phyloP scores from a whole-genome alignment of 2,329 filamentous ascomycete species.

The Orbilia javanica region DNA sequence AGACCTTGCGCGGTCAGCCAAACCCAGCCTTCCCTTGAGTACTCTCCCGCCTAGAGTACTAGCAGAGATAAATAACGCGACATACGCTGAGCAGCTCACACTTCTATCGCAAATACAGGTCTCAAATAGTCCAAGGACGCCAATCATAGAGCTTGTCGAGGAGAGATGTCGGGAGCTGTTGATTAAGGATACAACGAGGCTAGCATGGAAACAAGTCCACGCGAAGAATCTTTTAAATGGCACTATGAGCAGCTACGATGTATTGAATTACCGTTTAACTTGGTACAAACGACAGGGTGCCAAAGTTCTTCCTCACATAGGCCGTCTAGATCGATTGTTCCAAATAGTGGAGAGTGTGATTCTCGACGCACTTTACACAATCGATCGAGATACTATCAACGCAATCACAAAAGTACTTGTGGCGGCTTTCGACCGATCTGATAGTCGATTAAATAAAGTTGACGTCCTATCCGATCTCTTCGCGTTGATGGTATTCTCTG shows the following conservation, averaged over 20 bases:
- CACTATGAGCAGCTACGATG: slow-evolving; percentile 61
- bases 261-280: slow-evolving; percentile 61
- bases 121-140: slow-evolving; percentile 32
- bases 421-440: slow-evolving; percentile 62
- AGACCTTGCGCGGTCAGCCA: slow-evolving; percentile 64
- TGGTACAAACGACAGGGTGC: slow-evolving; percentile 61
- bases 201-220: slow-evolving; percentile 47
- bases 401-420: slow-evolving; percentile 65
- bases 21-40: slow-evolving; percentile 15
- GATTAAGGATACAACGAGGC: slow-evolving; percentile 41
- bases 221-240: slow-evolving; percentile 41
- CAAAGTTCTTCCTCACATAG: slow-evolving; percentile 58
- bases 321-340: slow-evolving; percentile 61
- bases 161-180: slow-evolving; percentile 36
- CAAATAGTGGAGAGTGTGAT: slow-evolving; percentile 62
- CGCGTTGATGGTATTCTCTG: slow-evolving; percentile 72
- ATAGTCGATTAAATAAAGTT: slow-evolving; percentile 61
- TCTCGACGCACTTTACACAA: slow-evolving; percentile 63
- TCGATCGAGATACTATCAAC: slow-evolving; percentile 64
- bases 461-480: slow-evolving; percentile 71
- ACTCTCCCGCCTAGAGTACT: slow-evolving; percentile 41
- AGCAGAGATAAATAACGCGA: slow-evolving; percentile 49
- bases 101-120: slow-evolving; percentile 49
- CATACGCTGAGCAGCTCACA: slow-evolving; percentile 46
- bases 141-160: slow-evolving; percentile 36